These are phyloP conservation scores for Moricandia moricandioides DNA, from an alignment of 345 rosid genomes.

Conservation along the genomic window DNA sequence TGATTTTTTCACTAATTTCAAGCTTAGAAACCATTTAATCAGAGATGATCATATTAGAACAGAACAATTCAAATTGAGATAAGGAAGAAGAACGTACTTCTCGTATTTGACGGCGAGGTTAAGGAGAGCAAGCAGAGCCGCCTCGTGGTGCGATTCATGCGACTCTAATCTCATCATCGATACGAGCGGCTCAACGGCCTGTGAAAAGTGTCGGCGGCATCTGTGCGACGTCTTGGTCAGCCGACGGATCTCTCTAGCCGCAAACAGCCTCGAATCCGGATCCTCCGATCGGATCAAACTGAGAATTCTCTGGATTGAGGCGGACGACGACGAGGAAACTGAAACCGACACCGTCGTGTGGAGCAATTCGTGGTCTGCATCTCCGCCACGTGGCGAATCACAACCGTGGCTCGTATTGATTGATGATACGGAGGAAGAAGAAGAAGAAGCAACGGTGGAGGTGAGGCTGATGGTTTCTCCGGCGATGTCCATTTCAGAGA, in stretches of 20 bases:
- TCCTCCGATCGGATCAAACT: slow-evolving; percentile 52
- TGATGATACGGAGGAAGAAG: slow-evolving; percentile 44
- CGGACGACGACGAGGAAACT: slow-evolving; percentile 37
- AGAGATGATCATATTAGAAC: slow-evolving; percentile 1
- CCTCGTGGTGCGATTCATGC: slow-evolving; percentile 49
- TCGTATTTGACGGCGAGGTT: slow-evolving; percentile 98
- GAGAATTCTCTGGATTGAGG: slow-evolving; percentile 54
- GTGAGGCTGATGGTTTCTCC: slow-evolving; percentile 14
- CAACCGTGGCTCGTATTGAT: slow-evolving; percentile 42
- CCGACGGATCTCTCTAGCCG: slow-evolving; percentile 84
- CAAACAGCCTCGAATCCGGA: slow-evolving; percentile 59
- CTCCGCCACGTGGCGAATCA: slow-evolving; percentile 52
- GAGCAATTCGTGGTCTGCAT: slow-evolving; percentile 46
- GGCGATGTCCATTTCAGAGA: slow-evolving; percentile 30
- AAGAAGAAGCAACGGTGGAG: slow-evolving; percentile 21
- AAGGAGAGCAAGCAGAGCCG: slow-evolving; percentile 88
- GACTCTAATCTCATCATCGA: slow-evolving; percentile 63
- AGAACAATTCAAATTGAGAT: slow-evolving; percentile 3
- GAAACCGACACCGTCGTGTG: slow-evolving; percentile 2
- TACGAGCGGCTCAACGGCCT: slow-evolving; percentile 75
- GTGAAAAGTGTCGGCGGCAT: slow-evolving; percentile 77
- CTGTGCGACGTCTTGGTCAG: slow-evolving; percentile 85
- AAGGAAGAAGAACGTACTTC: slow-evolving; percentile 45
- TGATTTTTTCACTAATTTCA: neutral
- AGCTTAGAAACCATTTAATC: neutral